These are phyloP conservation scores for Mentha longifolia DNA, from an alignment of 257 asterid genomes.

Conservation along the genomic window DNA sequence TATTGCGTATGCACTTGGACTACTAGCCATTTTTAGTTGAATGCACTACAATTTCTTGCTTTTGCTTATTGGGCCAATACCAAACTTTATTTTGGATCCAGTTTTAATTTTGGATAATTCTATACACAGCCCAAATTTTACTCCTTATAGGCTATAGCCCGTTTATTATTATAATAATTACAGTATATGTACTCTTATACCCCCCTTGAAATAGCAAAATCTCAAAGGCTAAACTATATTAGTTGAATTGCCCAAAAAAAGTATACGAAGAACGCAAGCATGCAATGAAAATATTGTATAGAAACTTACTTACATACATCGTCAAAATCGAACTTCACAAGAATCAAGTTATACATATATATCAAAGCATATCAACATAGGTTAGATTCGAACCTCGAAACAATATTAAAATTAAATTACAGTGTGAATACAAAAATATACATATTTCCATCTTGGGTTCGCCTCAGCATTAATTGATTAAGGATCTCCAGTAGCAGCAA, in stretches of 20 bases:
- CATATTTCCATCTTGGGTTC: background rate
- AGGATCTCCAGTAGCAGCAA: constrained; percentile 28
- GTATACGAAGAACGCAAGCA: too few relatives aligned
- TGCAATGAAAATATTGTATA: background rate
- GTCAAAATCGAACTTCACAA: background rate
- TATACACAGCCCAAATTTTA: too few relatives aligned
- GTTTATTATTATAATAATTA: too few relatives aligned
- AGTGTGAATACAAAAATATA: constrained; percentile 26
- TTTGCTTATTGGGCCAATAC: background rate
- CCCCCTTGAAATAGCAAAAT: too few relatives aligned
- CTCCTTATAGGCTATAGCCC: too few relatives aligned
- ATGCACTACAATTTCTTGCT: too few relatives aligned
- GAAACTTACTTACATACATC: background rate
- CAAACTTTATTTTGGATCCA: background rate
- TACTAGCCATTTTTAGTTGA: too few relatives aligned
- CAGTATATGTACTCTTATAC: too few relatives aligned
- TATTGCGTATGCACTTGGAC: too few relatives aligned
- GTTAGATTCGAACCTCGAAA: constrained; percentile 16
- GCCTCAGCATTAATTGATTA: background rate
- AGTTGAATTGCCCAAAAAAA: too few relatives aligned
- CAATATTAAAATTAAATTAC: constrained; percentile 18
- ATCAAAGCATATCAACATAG: background rate
- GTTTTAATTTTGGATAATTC: too few relatives aligned
- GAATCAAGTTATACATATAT: background rate
- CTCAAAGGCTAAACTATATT: too few relatives aligned